Evolutionary conservation across 2,329 filamentous ascomycete species (phyloP), one percentile per base, ranked within the genome.

Genomic region (Penicillium sp.): DNA sequence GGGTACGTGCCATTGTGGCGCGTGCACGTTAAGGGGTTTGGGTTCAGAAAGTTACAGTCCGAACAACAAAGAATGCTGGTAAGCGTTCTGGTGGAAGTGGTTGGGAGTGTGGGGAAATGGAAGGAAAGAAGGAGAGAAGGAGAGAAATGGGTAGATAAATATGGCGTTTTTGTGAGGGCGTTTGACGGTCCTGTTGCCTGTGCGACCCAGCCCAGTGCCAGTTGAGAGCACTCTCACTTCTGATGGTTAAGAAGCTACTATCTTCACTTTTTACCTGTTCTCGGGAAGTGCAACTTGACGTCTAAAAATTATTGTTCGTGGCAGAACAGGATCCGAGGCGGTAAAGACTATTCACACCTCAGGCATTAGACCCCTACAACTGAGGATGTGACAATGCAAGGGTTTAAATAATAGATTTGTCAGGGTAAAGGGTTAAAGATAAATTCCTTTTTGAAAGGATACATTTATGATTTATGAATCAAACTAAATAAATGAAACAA

Each of bases 1-100:
- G 73, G 53, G 73, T 74, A 39, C 74, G 72, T 29, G 27, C 27
- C 74, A 76, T 76, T 53, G 60, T 67, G 62, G 53, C 47, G 53
- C 50, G 46, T 50, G 45, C 50, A 54, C 29, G 26, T 35, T 44
- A 42, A 27, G 11, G 35, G 9, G 8, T 39, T 39, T 37, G 9
- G n/a, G 4, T 39, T 39, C n/a, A 4, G 11, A 7, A 50, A 46
- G 11, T 47, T 37, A 48, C 7, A 37, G 27, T 26, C 26, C 10
- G 37, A 23, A 7, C n/a, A 35, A 13, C 26, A 16, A 33, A 19
- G 23, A 27, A 14, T 51, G 23, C 10, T 13, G 19, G 42, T n/a
- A 25, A 21, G 21, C 16, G 13, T 23, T 39, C 7, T 31, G n/a
- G 37, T 50, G 45, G 19, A 6, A 45, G 44, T 44, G 37, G 53